Evolutionary conservation across 257 asterid genomes (phyloP).

Genomic region (Eustoma russellianum): DNA sequence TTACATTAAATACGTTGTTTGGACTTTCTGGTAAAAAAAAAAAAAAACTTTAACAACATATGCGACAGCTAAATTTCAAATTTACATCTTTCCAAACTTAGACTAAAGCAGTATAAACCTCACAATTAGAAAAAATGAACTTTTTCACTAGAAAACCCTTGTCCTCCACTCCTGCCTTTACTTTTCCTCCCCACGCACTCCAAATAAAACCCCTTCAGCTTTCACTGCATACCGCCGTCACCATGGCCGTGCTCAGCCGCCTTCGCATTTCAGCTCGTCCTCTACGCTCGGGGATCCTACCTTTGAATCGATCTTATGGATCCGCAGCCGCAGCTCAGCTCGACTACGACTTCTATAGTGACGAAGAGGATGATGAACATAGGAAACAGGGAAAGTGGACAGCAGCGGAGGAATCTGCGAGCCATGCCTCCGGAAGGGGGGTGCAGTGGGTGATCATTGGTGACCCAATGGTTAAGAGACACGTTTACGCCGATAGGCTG

Average conservation of each 20-base stretch:
- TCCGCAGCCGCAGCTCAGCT: constrained; percentile 70
- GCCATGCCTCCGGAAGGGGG: constrained; percentile 56
- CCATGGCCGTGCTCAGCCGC: constrained; percentile 56
- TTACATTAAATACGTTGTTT: too few species aligned
- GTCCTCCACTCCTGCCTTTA: constrained; percentile 1
- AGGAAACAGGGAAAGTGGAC: constrained; percentile 8
- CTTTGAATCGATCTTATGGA: constrained; percentile 32
- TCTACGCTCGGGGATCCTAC: constrained; percentile 11
- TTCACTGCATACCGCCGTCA: too few species aligned
- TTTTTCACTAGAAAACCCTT: too few species aligned
- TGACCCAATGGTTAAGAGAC: constrained; percentile 67
- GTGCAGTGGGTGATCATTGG: constrained; percentile 95
- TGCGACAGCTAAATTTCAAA: too few species aligned
- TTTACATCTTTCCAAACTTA: too few species aligned
- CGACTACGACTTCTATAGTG: constrained; percentile 36
- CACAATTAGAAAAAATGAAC: too few species aligned
- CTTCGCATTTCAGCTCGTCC: constrained; percentile 38
- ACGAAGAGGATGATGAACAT: constrained; percentile 17
- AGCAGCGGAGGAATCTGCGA: constrained; percentile 39
- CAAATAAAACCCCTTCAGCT: background rate
- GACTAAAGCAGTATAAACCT: too few species aligned
- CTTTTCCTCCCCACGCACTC: constrained; percentile 5
- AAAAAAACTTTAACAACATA: too few species aligned
- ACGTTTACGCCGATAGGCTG: constrained; percentile 68
- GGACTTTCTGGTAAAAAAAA: too few species aligned